Percentiles rank a stretch among this genome's conserved stretches.
Conservation (phyloP, 495 filamentous ascomycete species). For the Hypoxylon fuscum region DNA sequence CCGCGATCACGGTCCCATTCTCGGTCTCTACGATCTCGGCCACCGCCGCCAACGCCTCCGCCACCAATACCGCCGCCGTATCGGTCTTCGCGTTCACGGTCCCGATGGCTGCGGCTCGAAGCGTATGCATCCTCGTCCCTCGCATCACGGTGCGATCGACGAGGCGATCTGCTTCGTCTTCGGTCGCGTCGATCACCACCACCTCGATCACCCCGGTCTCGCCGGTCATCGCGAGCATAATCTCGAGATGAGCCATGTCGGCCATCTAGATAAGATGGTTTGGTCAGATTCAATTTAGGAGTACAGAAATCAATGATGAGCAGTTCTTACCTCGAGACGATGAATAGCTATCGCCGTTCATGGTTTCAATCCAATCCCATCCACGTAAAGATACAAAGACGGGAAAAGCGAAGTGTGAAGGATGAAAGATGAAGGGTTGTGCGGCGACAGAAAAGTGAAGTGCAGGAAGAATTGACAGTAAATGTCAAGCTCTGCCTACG, state of each 20-base stretch:
- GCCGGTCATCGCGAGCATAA: conserved; percentile 61
- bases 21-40: conserved; percentile 57
- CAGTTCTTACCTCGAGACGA: conserved; percentile 73
- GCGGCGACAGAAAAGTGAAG: not conserved
- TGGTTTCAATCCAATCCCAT: conserved; percentile 53
- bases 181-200: conserved; percentile 63
- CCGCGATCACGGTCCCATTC: conserved; percentile 80
- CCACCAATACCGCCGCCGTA: conserved; percentile 74
- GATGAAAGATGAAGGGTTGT: not conserved
- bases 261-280: conserved; percentile 59
- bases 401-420: not conserved
- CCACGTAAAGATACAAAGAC: too few species aligned
- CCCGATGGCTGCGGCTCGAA: conserved; percentile 87
- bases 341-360: conserved; percentile 91
- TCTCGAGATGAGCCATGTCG: conserved; percentile 75
- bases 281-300: conserved; percentile 54
- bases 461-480: conserved; percentile 14
- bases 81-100: conserved; percentile 88
- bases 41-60: conserved; percentile 58
- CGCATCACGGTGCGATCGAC: conserved; percentile 64
- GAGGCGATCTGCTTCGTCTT: conserved; percentile 60
- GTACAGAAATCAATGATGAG: conserved; percentile 40
- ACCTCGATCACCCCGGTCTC: conserved; percentile 47
- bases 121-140: conserved; percentile 89
- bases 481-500: conserved; percentile 34